Evolutionary conservation across 2,329 filamentous ascomycete species (phyloP), one percentile per base, ranked within the genome.

Genomic region (Myriangium duriaei): DNA sequence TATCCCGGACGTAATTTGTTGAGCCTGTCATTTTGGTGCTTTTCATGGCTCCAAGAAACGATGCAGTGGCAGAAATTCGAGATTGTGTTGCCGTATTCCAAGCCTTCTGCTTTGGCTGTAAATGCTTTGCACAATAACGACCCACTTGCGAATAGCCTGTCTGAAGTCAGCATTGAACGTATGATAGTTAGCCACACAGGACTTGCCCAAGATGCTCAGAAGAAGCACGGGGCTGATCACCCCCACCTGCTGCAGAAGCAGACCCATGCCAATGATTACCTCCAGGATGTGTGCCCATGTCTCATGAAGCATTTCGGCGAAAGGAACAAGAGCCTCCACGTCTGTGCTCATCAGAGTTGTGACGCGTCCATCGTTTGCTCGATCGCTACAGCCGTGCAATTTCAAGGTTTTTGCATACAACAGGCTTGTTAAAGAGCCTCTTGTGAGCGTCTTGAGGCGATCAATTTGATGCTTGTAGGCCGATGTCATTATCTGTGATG

Each of bases 321-420:
- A 15, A 26, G 26, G n/a, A 6, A 19, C 14, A 30, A 43, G 34
- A 11, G 18, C 26, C 7, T 35, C 37, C 3, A 43, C 34, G 14
- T 43, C 40, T 11, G 40, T 39, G 13, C 16, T 40, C 4, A 32
- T 33, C 10, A 43, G 33, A 12, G 19, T 40, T n/a, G 38, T n/a
- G n/a, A n/a, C n/a, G n/a, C n/a, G n/a, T n/a, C n/a, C 30, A 10
- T 33, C 29, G 12, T 28, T 28, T 2, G 32, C 30, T 11, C 35
- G 26, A 31, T n/a, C n/a, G n/a, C n/a, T n/a, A n/a, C n/a, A n/a
- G n/a, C 19, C 30, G 12, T 28, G 15, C 3, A 16, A 29, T 12
- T 21, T 31, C n/a, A 43, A 17, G 5, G 41, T 28, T 28, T 43
- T 37, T n/a, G 30, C 14, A 11, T 43, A 40, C 3, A 43, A 29